phyloP scores from a whole-genome alignment of 306 rosid species.

The Prunus padus region DNA sequence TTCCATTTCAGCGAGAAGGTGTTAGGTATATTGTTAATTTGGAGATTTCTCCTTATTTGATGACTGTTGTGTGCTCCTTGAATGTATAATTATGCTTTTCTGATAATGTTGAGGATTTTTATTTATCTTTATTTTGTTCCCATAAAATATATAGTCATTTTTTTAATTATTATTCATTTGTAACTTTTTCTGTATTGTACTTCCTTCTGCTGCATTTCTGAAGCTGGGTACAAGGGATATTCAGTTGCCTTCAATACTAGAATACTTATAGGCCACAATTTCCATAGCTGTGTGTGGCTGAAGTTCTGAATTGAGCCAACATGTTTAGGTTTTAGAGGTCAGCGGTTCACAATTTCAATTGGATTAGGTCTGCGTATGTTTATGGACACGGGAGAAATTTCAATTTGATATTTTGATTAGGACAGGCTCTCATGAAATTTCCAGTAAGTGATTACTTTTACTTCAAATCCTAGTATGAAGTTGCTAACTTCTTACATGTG shows the following conservation, averaged over 20 bases:
- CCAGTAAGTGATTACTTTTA: no score
- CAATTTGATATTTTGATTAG: no score
- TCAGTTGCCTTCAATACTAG: background rate
- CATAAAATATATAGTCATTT: constrained; percentile 9
- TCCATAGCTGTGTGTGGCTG: background rate
- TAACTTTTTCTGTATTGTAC: constrained; percentile 8
- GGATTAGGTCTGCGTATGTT: no score
- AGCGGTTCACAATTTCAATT: no score
- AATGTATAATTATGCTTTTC: constrained; percentile 12
- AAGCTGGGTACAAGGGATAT: constrained; percentile 3
- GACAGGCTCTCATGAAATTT: no score
- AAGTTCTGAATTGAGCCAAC: constrained; percentile 5
- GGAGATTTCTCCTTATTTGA: constrained; percentile 4
- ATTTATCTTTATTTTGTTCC: background rate
- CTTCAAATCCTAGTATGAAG: no score
- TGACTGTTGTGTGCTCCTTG: constrained; percentile 15
- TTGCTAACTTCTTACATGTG: background rate
- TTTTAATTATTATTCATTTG: constrained; percentile 17
- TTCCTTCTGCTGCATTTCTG: constrained; percentile 14
- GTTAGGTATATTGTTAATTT: constrained; percentile 59
- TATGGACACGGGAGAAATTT: no score
- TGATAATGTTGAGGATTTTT: background rate
- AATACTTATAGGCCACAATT: background rate
- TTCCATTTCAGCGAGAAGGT: constrained; percentile 94
- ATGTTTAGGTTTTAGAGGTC: no score